phyloP scores from a whole-genome alignment of 768 basidiomycete genomes.

The Russula griseocarnosa region DNA sequence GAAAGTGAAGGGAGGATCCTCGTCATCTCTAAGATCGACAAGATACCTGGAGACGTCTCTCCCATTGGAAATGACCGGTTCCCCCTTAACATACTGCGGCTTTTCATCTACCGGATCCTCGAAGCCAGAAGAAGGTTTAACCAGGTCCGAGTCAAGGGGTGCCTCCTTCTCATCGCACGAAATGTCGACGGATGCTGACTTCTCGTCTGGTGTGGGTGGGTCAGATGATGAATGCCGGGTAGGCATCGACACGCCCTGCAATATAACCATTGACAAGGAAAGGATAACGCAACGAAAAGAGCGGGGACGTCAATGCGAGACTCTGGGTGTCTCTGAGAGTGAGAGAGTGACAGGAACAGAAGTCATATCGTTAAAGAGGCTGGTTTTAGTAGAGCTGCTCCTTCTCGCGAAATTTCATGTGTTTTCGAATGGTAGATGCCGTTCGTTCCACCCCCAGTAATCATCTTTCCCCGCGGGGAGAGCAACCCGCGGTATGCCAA shows the following conservation, averaged over 20 bases:
- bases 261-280: constrained; percentile 1
- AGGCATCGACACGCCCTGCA: background rate
- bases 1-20: constrained; percentile 52
- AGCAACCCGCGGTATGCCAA: background rate
- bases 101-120: constrained; percentile 6
- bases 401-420: background rate
- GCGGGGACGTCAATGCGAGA: background rate
- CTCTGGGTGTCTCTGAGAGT: background rate
- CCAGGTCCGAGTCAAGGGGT: background rate
- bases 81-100: constrained; percentile 17
- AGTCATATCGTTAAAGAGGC: background rate
- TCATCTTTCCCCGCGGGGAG: background rate
- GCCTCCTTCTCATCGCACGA: constrained; percentile 5
- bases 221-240: background rate
- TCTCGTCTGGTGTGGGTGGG: constrained; percentile 5
- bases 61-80: constrained; percentile 37
- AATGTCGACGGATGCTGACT: background rate
- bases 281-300: background rate
- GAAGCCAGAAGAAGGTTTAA: background rate
- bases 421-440: background rate
- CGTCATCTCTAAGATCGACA: constrained; percentile 57
- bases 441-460: no score
- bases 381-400: background rate
- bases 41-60: constrained; percentile 51
- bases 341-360: background rate